These are phyloP conservation scores for Tricholoma matsutake DNA, from an alignment of 768 basidiomycete species.

Conservation along the genomic window DNA sequence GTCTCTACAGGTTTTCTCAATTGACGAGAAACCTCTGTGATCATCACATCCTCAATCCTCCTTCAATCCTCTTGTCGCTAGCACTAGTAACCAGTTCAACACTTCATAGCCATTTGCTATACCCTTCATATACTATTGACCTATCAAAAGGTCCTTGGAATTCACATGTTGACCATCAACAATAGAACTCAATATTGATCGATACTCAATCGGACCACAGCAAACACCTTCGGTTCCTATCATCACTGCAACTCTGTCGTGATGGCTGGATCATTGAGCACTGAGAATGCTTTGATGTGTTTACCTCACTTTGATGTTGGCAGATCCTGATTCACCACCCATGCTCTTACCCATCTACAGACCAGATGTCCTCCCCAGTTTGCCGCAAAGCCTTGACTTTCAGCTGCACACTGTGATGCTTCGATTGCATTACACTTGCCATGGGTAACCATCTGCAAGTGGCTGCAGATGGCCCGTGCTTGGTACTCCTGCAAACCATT, in stretches of 20 bases:
- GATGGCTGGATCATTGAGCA: constrained; percentile 26
- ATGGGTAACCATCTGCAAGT: constrained; percentile 26
- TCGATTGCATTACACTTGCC: constrained; percentile 12
- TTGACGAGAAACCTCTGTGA: no score
- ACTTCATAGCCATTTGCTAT: no score
- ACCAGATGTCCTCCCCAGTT: constrained; percentile 28
- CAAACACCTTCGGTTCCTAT: no score
- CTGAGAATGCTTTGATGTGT: constrained; percentile 26
- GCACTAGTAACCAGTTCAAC: no score
- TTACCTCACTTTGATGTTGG: constrained; percentile 22
- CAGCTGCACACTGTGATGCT: constrained; percentile 28
- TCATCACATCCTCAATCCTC: no score
- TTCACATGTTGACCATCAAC: no score
- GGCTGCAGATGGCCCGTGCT: constrained; percentile 22
- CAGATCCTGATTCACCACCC: constrained; percentile 20
- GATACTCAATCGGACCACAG: no score
- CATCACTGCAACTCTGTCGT: constrained; percentile 23
- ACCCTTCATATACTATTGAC: no score
- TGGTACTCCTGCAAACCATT: constrained; percentile 25
- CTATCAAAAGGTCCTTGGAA: no score
- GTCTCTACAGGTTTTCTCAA: no score
- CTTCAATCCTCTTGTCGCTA: no score
- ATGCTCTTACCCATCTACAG: constrained; percentile 22
- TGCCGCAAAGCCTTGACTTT: constrained; percentile 28
- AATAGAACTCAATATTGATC: no score